phyloP scores from a whole-genome alignment of 306 rosid genomes.

The Vigna mungo region DNA sequence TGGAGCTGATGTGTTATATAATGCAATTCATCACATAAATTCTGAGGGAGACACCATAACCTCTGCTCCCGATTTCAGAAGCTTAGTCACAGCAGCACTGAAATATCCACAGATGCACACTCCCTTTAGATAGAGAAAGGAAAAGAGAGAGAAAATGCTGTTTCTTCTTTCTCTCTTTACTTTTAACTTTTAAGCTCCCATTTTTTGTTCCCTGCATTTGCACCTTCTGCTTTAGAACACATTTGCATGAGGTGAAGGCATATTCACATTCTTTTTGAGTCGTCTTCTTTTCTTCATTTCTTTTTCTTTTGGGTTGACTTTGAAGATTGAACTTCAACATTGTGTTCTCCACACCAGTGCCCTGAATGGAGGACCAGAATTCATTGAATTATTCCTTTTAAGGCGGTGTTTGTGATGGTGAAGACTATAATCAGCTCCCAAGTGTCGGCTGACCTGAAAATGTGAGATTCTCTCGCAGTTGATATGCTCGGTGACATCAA shows the following conservation, averaged over 20 bases:
- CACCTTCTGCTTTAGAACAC: constrained; percentile 29
- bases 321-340: constrained; percentile 30
- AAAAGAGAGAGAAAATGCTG: constrained; percentile 24
- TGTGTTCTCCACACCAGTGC: constrained; percentile 29
- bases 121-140: constrained; percentile 40
- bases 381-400: neutral
- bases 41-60: constrained; percentile 73
- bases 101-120: constrained; percentile 35
- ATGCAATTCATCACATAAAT: constrained; percentile 44
- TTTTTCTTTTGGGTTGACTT: constrained; percentile 32
- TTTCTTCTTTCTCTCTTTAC: constrained; percentile 41
- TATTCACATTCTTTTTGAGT: constrained; percentile 8
- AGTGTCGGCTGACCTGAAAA: constrained; percentile 23
- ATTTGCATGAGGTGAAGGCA: constrained; percentile 46
- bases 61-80: constrained; percentile 48
- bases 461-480: constrained; percentile 25
- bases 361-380: constrained; percentile 13
- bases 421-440: constrained; percentile 1
- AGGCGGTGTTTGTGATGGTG: constrained; percentile 33
- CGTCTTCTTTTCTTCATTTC: neutral
- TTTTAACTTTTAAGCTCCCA: constrained; percentile 24
- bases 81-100: constrained; percentile 13
- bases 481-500: neutral
- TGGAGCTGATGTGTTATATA: constrained; percentile 24
- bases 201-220: constrained; percentile 14